A percentile compares a stretch with the other conserved stretches of the same genome.
Conservation (phyloP, 2,329 filamentous ascomycete species). For the Xylaria sp. region DNA sequence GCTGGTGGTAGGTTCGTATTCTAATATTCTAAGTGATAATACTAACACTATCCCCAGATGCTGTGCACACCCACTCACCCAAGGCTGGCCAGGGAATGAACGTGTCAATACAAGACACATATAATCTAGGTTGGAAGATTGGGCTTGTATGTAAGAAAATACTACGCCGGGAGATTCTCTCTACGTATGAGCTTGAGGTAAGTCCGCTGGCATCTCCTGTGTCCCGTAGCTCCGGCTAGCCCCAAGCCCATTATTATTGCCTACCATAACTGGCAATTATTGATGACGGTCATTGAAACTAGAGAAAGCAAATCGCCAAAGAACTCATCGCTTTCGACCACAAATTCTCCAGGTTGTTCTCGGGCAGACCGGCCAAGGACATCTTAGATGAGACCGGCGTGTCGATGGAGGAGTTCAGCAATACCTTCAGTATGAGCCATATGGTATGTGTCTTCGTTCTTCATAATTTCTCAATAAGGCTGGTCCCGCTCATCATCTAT, state of each 20-base stretch:
- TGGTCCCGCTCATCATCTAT: neutral
- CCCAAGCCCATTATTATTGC: neutral
- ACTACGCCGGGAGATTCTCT: constrained; percentile 50
- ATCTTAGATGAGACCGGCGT: constrained; percentile 67
- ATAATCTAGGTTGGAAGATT: constrained; percentile 68
- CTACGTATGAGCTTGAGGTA: constrained; percentile 56
- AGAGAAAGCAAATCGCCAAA: constrained; percentile 65
- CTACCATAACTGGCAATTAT: neutral
- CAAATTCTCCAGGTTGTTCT: constrained; percentile 61
- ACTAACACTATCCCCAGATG: constrained; percentile 58
- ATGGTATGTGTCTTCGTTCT: constrained; percentile 31
- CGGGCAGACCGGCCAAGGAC: constrained; percentile 63
- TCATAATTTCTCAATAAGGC: neutral
- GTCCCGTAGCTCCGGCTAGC: too few species aligned
- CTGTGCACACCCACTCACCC: constrained; percentile 77
- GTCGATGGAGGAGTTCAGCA: constrained; percentile 64
- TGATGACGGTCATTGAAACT: neutral
- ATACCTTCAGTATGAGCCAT: constrained; percentile 43
- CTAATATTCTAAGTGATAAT: neutral
- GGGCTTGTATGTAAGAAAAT: constrained; percentile 52
- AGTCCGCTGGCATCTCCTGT: neutral
- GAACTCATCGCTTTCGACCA: constrained; percentile 69
- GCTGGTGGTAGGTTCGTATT: constrained; percentile 61
- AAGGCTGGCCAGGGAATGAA: constrained; percentile 79
- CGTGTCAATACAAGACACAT: constrained; percentile 67